Base-by-base conservation (phyloP, 2,329 filamentous ascomycete species). In the Drechslerella coelobrocha region DNA sequence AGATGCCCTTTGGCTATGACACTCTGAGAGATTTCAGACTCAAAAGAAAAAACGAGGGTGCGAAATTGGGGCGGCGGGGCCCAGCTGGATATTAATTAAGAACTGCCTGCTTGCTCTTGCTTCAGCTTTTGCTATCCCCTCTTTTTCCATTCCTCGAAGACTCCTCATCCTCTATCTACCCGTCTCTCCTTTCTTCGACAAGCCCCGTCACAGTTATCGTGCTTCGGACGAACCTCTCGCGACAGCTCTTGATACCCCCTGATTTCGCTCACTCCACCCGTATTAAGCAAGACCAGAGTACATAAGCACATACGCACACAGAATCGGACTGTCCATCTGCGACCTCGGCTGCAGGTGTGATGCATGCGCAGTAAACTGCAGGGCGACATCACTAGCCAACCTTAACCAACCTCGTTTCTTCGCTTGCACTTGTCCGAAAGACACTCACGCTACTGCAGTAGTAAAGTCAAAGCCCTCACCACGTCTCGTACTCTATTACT, bases 371-470 rank as follows among this genome's bases (percentile, higher is more conserved):
- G 19, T 19, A 21, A 4, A 14, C 43, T 48, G 43, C 23, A 26
- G 19, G 43, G 12, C 17, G 23, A 21, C 43, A 21, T 26, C 43
- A 48, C 23, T 14, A 39, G 2, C 34, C 12, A 6, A 4, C 34
- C 34, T 39, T 39, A 39, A 39, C 34, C 34, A 39, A 39, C 34
- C 34, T 39, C 34, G 34, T 39, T 50, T 29, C n/a, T 21, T 69
- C 65, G 65, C 65, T 69, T 69, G 57, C 57, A 69, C 60, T 31
- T 62, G 24, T 62, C 65, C 65, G 52, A 61, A 69, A 61, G 34
- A 39, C 50, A 34, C 31, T 21, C 26, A 39, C 48, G 47, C 57
- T 62, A 34, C 52, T 59, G 65, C 57, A 57, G 34, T 21, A 21
- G 23, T 19, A 9, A 2, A 23, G 6, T 48, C 50, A 69, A 54